These are phyloP conservation scores for Microbotryomycetes sp. DNA, from an alignment of 1,284 basidiomycete genomes.

Conservation along the genomic window DNA sequence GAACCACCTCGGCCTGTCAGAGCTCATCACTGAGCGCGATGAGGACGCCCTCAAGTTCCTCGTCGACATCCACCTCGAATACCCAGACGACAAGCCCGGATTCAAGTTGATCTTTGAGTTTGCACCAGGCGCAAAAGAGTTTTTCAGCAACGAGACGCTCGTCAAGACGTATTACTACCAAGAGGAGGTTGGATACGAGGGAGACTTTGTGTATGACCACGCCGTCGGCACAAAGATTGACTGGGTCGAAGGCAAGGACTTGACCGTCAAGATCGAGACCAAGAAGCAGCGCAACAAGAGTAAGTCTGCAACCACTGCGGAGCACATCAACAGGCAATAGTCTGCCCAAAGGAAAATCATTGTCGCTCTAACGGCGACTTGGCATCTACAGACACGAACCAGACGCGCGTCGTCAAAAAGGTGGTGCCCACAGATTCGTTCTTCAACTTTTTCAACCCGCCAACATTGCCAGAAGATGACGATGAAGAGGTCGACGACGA, in stretches of 20 bases:
- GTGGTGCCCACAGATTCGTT: slow-evolving; percentile 81
- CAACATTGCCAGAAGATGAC: slow-evolving; percentile 62
- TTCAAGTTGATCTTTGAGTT: slow-evolving; percentile 89
- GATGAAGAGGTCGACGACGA: slow-evolving; percentile 77
- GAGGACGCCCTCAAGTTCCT: slow-evolving; percentile 62
- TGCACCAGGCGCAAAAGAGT: slow-evolving; percentile 60
- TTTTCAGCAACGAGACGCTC: slow-evolving; percentile 73
- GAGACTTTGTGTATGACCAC: slow-evolving; percentile 39
- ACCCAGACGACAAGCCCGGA: slow-evolving; percentile 62
- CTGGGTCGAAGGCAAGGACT: slow-evolving; percentile 97
- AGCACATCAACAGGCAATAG: too few relatives aligned
- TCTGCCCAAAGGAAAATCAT: too few relatives aligned
- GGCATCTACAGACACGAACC: slow-evolving; percentile 65
- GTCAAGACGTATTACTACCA: slow-evolving; percentile 96
- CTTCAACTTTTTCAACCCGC: slow-evolving; percentile 95
- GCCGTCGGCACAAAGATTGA: slow-evolving; percentile 83
- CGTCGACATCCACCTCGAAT: slow-evolving; percentile 59
- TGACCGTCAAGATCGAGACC: slow-evolving; percentile 95
- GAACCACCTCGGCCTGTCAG: slow-evolving; percentile 78
- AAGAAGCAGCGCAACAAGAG: slow-evolving; percentile 99
- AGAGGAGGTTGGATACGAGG: slow-evolving; percentile 42
- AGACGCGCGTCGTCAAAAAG: slow-evolving; percentile 84
- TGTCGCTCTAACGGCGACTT: too few relatives aligned
- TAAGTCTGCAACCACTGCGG: too few relatives aligned
- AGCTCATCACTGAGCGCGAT: slow-evolving; percentile 89